Evolutionary conservation across 371 early-diverging fungal species (phyloP), one percentile per base, ranked within the genome.

Genomic region (Mucor circinelloides): DNA sequence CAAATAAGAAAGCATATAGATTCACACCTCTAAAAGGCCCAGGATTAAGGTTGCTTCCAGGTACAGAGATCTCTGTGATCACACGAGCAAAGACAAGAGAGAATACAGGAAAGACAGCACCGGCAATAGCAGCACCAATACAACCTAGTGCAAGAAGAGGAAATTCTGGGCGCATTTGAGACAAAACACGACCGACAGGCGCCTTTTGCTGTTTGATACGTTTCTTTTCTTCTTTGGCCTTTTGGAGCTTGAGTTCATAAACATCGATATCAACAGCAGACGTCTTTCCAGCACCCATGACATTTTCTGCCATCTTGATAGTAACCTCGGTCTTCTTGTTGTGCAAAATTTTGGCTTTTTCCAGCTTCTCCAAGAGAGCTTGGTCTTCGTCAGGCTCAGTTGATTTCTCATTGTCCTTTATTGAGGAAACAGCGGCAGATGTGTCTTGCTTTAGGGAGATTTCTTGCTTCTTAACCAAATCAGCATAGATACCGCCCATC

Each of bases 1-100:
- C 68, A 60, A 95, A 94, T 69, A 91, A 79, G n/a, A 93, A 81
- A 0, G 91, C 84, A 77, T 89, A 95, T 23, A 91, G 85, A 52
- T 87, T 85, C 62, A 85, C 81, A 46, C 86, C 83, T 60, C 78
- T 68, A 25, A 80, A 70, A 58, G 76, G 79, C 7, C 63, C 80
- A 17, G 62, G 57, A 7, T 81, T 80, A 40, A 87, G 72, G 4
- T 40, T 6, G 34, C 13, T 40, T 8, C 55, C 61, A 5, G 65
- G 64, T 1, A n/a, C 30, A 25, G 9, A 38, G 23, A 52, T 52
- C 0, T 38, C 23, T 1, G 55, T 25, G 15, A 69, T 69, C 12
- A 83, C 75, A 32, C 74, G 69, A 27, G 81, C 68, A 69, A 84
- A 84, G 17, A 52, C 23, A 3, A 52, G 23, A 23, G 52, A 52